Evolutionary conservation across 75 land plant species (phyloP).

Genomic region (Selaginella moellendorffii): DNA sequence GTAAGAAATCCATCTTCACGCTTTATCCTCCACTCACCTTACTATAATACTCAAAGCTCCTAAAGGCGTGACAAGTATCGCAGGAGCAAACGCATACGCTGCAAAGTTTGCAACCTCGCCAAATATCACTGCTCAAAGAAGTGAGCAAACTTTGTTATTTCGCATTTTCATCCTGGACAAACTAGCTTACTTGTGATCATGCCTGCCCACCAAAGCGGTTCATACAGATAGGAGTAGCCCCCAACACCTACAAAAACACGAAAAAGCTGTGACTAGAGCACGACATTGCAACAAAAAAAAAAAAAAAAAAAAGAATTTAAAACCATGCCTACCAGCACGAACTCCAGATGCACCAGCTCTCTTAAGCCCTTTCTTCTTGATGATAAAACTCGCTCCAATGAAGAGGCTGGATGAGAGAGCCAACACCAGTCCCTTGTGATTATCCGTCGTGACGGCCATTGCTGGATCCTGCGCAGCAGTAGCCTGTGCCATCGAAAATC

Average conservation of each 20-base stretch:
- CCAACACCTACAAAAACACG: no score
- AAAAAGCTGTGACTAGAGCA: no score
- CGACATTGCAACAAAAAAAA: no score
- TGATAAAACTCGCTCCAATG: conserved; percentile 79
- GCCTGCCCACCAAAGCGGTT: conserved; percentile 82
- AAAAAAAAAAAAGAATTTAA: no score
- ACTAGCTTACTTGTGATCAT: conserved; percentile 67
- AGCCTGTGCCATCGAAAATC: no score
- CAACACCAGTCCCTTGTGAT: conserved; percentile 47
- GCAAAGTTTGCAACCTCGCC: conserved; percentile 72
- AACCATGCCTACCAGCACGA: conserved; percentile 56
- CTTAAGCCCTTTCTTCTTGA: conserved; percentile 78
- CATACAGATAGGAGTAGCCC: conserved; percentile 32
- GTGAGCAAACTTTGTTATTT: no score
- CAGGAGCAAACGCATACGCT: conserved; percentile 79
- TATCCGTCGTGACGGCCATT: conserved; percentile 25
- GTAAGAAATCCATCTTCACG: no score
- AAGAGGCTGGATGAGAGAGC: conserved; percentile 70
- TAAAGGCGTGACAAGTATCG: conserved; percentile 66
- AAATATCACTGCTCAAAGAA: conserved; percentile 71
- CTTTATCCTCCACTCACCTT: conserved; percentile 48
- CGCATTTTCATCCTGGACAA: no score
- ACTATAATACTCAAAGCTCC: conserved; percentile 75
- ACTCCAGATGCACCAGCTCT: conserved; percentile 51
- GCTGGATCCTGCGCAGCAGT: neutral